Conservation (phyloP, 31 red algal species). For the Endocladia muricata region DNA sequence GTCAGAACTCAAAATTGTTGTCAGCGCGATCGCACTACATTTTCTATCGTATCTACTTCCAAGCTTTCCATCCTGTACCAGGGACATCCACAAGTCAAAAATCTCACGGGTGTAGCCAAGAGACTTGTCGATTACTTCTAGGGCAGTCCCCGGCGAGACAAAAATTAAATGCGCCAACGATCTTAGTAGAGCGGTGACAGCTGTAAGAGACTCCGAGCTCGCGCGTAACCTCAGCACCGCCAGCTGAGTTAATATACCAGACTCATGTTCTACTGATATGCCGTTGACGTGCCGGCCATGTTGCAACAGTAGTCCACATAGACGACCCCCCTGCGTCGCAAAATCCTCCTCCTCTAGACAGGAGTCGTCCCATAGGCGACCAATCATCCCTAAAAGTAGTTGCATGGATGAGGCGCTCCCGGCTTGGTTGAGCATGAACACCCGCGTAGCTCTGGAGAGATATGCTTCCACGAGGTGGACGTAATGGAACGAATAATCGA, state of each 20-base stretch:
- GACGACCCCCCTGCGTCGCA: not conserved
- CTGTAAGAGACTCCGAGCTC: not conserved
- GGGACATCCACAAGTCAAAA: conserved; percentile 29
- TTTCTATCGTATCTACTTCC: conserved; percentile 33
- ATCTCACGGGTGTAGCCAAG: conserved; percentile 18
- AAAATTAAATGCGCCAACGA: conserved; percentile 8
- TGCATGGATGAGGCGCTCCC: not conserved
- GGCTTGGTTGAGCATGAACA: not conserved
- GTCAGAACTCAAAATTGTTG: conserved; percentile 26
- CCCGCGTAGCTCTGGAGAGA: conserved; percentile 5
- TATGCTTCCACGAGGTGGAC: conserved; percentile 31
- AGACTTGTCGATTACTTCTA: conserved; percentile 11
- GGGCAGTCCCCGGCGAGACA: not conserved
- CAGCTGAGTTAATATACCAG: conserved; percentile 3
- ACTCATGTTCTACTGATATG: conserved; percentile 13
- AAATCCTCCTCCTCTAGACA: not conserved
- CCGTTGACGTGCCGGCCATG: conserved; percentile 5
- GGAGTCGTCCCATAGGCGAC: conserved; percentile 13
- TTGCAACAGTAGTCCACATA: conserved; percentile 11
- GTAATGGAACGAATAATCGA: conserved; percentile 39
- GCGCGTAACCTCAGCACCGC: conserved; percentile 4
- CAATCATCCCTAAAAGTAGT: conserved; percentile 10
- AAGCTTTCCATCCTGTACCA: conserved; percentile 3
- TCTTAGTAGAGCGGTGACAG: conserved; percentile 12
- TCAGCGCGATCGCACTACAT: conserved; percentile 20